Base-by-base conservation (phyloP, 345 rosid species). In the Dipteronia dyeriana region DNA sequence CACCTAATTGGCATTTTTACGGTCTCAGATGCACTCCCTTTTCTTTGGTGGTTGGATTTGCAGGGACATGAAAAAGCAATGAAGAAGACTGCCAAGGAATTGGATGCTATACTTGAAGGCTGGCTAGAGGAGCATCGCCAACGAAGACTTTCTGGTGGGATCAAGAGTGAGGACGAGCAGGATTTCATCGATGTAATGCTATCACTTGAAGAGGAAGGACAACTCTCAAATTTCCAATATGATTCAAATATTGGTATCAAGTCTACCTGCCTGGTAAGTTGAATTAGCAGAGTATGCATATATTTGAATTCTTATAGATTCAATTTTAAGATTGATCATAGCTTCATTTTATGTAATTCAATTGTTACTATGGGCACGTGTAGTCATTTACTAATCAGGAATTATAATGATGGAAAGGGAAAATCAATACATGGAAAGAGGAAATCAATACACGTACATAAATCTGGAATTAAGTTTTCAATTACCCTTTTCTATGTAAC, bases 151-250 rank as follows among this genome's bases (percentile, higher is more conserved):
- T 68, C 79, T 0, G 76, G 71, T 16, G 74, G 34, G 38, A 19
- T 31, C 43, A 67, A 31, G 71, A 20, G 20, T 10, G 79, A 82
- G 75, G 76, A 65, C 29, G 83, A 82, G 9, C 70, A 77, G 26
- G 88, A 87, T 51, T 90, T 90, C 77, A 85, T 89, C 22, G 91
- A 88, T 69, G 83, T 88, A 23, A 86, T 92, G 95, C 23, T 89
- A 66, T 79, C 90, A 2, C 78, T 88, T 49, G 80, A 81, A 31
- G 83, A 87, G 61, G 80, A 82, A 62, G 86, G 83, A 12, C 67
- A 78, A 7, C 75, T 87, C 20, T 81, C 87, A 2, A 78, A 74
- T 73, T 85, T 80, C 45, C 82, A 67, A 56, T 83, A 82, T 72
- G 89, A 82, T 34, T 75, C 84, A 20, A 86, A 89, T 80, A 82